Evolutionary conservation across 2,329 filamentous ascomycete species (phyloP).

Genomic region (Colletotrichum limetticola): DNA sequence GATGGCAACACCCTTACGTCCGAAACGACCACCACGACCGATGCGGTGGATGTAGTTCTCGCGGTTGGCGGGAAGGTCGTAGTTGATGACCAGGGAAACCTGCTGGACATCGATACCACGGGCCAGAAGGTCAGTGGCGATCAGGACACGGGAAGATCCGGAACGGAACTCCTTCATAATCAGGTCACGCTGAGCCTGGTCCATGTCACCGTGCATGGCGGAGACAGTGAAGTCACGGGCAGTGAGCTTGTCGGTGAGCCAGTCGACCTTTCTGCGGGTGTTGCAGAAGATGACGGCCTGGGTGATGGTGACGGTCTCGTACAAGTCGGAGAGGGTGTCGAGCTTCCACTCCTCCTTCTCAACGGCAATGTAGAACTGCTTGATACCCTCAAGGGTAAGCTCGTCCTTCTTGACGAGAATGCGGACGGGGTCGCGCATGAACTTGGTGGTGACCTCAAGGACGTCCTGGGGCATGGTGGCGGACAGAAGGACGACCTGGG

Average conservation of each 20-base stretch:
- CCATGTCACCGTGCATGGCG: slow-evolving; percentile 99
- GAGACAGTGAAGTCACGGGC: slow-evolving; percentile 99
- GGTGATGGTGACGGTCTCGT: slow-evolving; percentile 99
- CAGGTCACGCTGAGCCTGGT: slow-evolving; percentile 95
- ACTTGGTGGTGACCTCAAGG: slow-evolving; percentile 99
- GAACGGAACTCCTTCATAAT: slow-evolving; percentile 99
- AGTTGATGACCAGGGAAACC: slow-evolving; percentile 99
- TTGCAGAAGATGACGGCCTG: slow-evolving; percentile 99
- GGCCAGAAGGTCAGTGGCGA: slow-evolving; percentile 96
- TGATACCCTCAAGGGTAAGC: slow-evolving; percentile 99
- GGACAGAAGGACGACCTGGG: slow-evolving; percentile 97
- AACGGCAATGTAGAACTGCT: slow-evolving; percentile 99
- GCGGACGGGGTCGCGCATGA: slow-evolving; percentile 99
- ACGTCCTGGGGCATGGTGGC: slow-evolving; percentile 99
- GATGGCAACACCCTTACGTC: slow-evolving; percentile 99
- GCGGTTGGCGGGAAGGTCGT: slow-evolving; percentile 97
- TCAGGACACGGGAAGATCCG: slow-evolving; percentile 97
- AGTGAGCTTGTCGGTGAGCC: slow-evolving; percentile 99
- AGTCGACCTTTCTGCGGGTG: slow-evolving; percentile 99
- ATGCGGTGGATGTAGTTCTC: slow-evolving; percentile 99
- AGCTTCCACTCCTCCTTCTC: slow-evolving; percentile 99
- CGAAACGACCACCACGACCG: slow-evolving; percentile 99
- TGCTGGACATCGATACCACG: slow-evolving; percentile 99
- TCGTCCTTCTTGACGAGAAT: slow-evolving; percentile 99
- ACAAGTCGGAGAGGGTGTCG: slow-evolving; percentile 97